phyloP scores from a whole-genome alignment of 495 filamentous ascomycete genomes.

The Aspergillus baeticus region DNA sequence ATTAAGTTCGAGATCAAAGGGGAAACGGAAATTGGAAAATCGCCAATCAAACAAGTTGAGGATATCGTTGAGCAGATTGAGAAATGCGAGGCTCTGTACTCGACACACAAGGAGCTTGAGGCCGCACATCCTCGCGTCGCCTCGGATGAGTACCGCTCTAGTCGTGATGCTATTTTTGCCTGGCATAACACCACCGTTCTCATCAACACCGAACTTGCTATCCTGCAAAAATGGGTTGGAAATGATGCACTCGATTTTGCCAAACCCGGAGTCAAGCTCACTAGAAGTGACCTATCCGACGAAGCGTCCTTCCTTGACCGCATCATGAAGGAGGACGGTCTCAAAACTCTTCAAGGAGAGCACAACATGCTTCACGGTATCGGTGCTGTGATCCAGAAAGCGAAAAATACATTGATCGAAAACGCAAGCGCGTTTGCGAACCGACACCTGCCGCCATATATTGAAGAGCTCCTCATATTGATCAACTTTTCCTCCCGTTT shows the following conservation, averaged over 20 bases:
- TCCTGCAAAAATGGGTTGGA: constrained; percentile 92
- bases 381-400: constrained; percentile 82
- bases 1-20: constrained; percentile 92
- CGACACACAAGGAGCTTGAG: constrained; percentile 72
- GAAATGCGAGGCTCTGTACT: constrained; percentile 79
- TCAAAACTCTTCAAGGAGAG: constrained; percentile 82
- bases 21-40: constrained; percentile 85
- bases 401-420: constrained; percentile 85
- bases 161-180: constrained; percentile 81
- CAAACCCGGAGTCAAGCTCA: constrained; percentile 47
- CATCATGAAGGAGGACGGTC: constrained; percentile 95
- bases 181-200: constrained; percentile 99
- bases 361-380: constrained; percentile 84
- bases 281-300: constrained; percentile 69
- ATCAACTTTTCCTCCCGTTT: constrained; percentile 96
- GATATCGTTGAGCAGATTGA: constrained; percentile 88
- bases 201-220: constrained; percentile 89
- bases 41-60: constrained; percentile 79
- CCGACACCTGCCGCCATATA: constrained; percentile 92
- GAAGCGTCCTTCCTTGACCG: constrained; percentile 92
- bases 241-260: constrained; percentile 93
- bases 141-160: constrained; percentile 72
- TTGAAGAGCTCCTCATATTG: constrained; percentile 90
- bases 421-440: constrained; percentile 84
- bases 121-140: constrained; percentile 67